Base-by-base conservation (phyloP, 1,284 basidiomycete species). In the Cyathus pygmaeus region DNA sequence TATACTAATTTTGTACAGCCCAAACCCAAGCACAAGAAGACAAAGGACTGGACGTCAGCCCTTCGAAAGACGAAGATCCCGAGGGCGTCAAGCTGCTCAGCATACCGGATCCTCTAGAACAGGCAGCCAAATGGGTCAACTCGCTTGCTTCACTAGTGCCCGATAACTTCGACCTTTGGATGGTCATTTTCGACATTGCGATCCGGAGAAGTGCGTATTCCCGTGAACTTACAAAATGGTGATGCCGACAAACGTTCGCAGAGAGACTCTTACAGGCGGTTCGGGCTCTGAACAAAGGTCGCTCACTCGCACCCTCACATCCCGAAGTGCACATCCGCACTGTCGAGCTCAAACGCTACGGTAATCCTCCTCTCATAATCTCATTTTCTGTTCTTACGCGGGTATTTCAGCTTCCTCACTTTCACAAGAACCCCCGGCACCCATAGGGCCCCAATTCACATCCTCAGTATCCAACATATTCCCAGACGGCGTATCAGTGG, bases 191-290 rank as follows among this genome's bases (percentile, higher is more conserved):
- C 71, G 95, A 98, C 71, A 90, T 99, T 27, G 89, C 92, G 26
- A 76, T 93, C 23, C 83, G 95, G 55, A 83, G 91, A 73, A 87
- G 94, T 94, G 70, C 71, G 89, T 82, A 27, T 27, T 24, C 30
- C 53, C 27, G 27, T 26, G 27, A 17, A 3, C 26, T 33, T 21
- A 47, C 26, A 5, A 19, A 17, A 41, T n/a, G 23, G 24, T 42
- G 39, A 26, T 42, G 23, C 47, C 55, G 23, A 56, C 36, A 53
- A 26, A 41, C 24, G 23, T 57, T n/a, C 59, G 41, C 66, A 96
- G 95, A 89, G 71, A 94, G 94, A 74, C 91, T 90, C 69, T 76
- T 96, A 27, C 91, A 94, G 68, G 95, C 95, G 0, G 78, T 89
- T 1, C 84, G 87, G 62, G 94, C 94, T 0, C 82, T 99, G 4